Evolutionary conservation across 2,329 filamentous ascomycete genomes (phyloP).

Genomic region (Penicillium sp.): DNA sequence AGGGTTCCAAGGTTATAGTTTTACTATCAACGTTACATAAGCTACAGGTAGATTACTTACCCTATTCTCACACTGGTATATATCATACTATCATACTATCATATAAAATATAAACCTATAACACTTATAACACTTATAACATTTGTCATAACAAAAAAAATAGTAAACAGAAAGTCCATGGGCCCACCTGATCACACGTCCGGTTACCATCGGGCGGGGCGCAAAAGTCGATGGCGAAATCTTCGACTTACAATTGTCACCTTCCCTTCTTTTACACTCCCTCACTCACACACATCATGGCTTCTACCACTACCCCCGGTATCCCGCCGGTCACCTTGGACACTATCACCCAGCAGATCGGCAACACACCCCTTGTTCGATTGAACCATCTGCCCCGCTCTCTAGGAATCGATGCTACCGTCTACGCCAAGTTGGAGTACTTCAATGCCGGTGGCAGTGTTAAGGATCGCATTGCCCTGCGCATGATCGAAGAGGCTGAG

Average conservation of each 20-base stretch:
- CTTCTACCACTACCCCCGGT: constrained; percentile 50
- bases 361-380: constrained; percentile 91
- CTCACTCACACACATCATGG: constrained; percentile 41
- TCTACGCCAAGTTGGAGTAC: constrained; percentile 88
- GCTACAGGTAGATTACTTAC: too few species aligned
- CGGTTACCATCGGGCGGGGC: constrained; percentile 28
- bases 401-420: constrained; percentile 80
- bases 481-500: constrained; percentile 97
- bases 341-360: constrained; percentile 82
- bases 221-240: constrained; percentile 18
- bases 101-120: neutral
- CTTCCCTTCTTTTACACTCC: neutral
- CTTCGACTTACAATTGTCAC: constrained; percentile 4
- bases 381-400: constrained; percentile 92
- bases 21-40: too few species aligned
- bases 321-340: constrained; percentile 59
- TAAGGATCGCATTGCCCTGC: constrained; percentile 91
- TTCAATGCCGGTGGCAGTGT: constrained; percentile 94
- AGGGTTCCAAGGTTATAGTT: too few species aligned
- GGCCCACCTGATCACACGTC: neutral
- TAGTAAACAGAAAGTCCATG: too few species aligned
- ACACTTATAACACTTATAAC: neutral
- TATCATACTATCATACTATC: neutral
- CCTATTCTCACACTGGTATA: neutral
- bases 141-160: too few species aligned